These are phyloP conservation scores for Salix suchowensis DNA, from an alignment of 345 rosid species.

Conservation along the genomic window DNA sequence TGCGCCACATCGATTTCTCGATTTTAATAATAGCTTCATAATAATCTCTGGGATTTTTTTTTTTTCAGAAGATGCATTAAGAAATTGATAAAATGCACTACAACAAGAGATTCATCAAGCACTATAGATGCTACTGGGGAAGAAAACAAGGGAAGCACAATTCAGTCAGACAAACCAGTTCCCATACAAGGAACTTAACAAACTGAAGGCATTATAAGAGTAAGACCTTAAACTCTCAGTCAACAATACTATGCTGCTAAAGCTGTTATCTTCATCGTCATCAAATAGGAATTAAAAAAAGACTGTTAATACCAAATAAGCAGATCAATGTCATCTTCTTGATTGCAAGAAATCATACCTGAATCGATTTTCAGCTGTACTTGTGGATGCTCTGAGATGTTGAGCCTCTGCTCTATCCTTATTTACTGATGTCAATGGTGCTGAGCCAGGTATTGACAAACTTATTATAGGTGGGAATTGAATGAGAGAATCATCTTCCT, in stretches of 20 bases:
- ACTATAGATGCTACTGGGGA: neutral
- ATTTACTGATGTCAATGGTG: slow-evolving; percentile 22
- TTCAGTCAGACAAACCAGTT: neutral
- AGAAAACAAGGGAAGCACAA: neutral
- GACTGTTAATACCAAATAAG: neutral
- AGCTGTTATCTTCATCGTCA: neutral
- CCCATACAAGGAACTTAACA: neutral
- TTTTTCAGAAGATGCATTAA: neutral
- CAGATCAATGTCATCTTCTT: neutral
- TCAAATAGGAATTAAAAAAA: neutral
- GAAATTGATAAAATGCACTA: neutral
- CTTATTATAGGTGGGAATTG: slow-evolving; percentile 53
- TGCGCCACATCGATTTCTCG: neutral
- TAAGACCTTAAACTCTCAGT: neutral
- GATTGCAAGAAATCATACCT: slow-evolving; percentile 42
- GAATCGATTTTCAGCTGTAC: slow-evolving; percentile 66
- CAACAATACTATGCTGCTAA: neutral
- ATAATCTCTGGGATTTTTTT: neutral
- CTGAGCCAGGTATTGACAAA: slow-evolving; percentile 52
- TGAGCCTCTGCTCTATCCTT: slow-evolving; percentile 33
- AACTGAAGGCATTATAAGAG: neutral
- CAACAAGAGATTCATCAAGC: neutral
- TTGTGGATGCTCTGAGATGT: slow-evolving; percentile 40
- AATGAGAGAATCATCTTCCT: slow-evolving; percentile 34
- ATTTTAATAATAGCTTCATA: neutral